Evolutionary conservation across 164 flowering plant species (phyloP), one percentile per base, ranked within the genome.

Genomic region (Vitis riparia): DNA sequence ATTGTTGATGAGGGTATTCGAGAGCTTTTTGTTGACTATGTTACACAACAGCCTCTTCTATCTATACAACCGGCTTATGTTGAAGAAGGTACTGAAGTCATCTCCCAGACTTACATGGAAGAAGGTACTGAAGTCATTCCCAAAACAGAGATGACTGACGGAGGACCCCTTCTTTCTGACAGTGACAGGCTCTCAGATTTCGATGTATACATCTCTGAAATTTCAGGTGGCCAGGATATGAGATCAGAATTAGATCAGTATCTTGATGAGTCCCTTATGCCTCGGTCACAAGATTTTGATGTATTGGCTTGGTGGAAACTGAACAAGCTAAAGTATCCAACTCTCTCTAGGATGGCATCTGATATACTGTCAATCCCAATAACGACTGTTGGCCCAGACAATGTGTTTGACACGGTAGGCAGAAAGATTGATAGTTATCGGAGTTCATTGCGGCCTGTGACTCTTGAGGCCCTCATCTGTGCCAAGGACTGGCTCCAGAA

Each of bases 191-290:
- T 87, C 58, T 71, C 79, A 10, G 93, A 87, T 75, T 87, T 89
- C 76, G 97, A 91, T 49, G 71, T 81, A 0, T 91, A 83, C 61
- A 80, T 91, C 50, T 80, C 87, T 17, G 96, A 86, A 59, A 56
- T 80, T 30, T 68, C 87, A 0, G 67, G 69, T 30, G 65, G 66
- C 65, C 88, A 87, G 62, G 80, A 81, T 19, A 70, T 76, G 61
- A 92, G 86, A 68, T 85, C 92, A 8, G 99, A 94, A 68, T 56
- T 92, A 52, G 97, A 92, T 71, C 86, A 81, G 82, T 92, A 89
- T 67, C 78, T 92, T 16, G 92, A 88, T 44, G 95, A 92, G 77
- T 64, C 92, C 19, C 77, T 84, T 30, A 50, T 84, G 77, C 90
- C 90, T 51, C 77, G 88, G 29, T 70, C 55, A 0, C 71, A 78